Evolutionary conservation across 441 rosid genomes (phyloP), one percentile per base, ranked within the genome.

Genomic region (Croton laevigatus): DNA sequence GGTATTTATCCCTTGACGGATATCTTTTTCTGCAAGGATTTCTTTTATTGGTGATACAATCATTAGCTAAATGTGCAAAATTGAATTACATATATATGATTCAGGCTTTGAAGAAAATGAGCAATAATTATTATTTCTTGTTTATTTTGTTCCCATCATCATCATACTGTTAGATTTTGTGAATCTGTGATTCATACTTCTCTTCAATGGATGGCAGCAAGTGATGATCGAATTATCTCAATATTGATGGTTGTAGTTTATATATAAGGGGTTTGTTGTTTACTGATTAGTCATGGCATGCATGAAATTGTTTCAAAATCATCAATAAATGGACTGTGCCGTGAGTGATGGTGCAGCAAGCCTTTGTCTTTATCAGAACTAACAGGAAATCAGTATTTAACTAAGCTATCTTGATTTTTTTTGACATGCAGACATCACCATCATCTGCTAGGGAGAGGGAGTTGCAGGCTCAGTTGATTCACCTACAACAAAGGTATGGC

Each of bases 401-500:
- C 71, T 3, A 46, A 71, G 53, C 68, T 45, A 58, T 71, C 27
- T 51, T 66, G 16, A 61, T 70, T 68, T 70, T 79, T 63, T 73
- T 16, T 70, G 44, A 68, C 59, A 44, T 81, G 74, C 82, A 94
- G 99, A 72, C 52, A 37, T 66, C 86, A 60, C 88, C 89, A 76
- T 70, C 87, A 59, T 82, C 87, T 32, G 38, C 75, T 13, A 80
- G 85, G 76, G 97, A 94, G 81, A 90, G 74, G 73, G 97, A 90
- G 81, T 81, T 94, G 73, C 91, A 85, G 72, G 79, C 90, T 68
- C 89, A 85, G 84, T 79, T 87, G 79, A 76, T 80, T 68, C 78
- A 72, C 72, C 87, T 94, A 71, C 97, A 92, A 77, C 94, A 90
- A 77, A 89, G 90, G 99, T 92, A 87, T 66, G 75, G 36, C 19